Percentiles rank a stretch among this genome's conserved stretches.
Evolutionary conservation across 495 filamentous ascomycete species (phyloP).

Genomic region (Aspergillus steynii): DNA sequence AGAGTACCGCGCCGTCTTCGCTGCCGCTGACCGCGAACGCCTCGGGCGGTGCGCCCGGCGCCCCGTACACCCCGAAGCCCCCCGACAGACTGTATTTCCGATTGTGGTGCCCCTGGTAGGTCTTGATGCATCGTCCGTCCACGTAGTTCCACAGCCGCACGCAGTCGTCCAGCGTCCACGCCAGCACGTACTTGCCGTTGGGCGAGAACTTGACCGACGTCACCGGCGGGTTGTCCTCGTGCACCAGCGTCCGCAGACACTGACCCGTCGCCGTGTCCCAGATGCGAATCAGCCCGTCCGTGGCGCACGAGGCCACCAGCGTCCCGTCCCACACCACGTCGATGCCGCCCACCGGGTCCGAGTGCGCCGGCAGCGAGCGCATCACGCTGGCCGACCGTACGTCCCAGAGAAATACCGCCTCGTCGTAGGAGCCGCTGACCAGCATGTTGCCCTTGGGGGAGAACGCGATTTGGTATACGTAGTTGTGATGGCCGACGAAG

Average conservation of each 20-base stretch:
- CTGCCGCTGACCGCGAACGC: slow-evolving; percentile 79
- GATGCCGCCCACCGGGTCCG: slow-evolving; percentile 89
- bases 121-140: slow-evolving; percentile 85
- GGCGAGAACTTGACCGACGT: slow-evolving; percentile 90
- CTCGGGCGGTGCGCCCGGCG: slow-evolving; percentile 36
- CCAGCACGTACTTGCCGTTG: slow-evolving; percentile 88
- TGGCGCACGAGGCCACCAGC: slow-evolving; percentile 81
- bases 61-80: slow-evolving; percentile 69
- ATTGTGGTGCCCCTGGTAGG: slow-evolving; percentile 92
- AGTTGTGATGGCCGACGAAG: slow-evolving; percentile 88
- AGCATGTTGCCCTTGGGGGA: slow-evolving; percentile 96
- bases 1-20: slow-evolving; percentile 79
- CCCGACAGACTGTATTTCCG: slow-evolving; percentile 79
- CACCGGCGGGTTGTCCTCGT: slow-evolving; percentile 93
- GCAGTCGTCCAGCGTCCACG: slow-evolving; percentile 87
- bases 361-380: slow-evolving; percentile 90
- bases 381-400: slow-evolving; percentile 80
- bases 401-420: slow-evolving; percentile 97
- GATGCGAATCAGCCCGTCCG: slow-evolving; percentile 86
- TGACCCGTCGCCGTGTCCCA: slow-evolving; percentile 97
- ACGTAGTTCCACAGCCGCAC: slow-evolving; percentile 95
- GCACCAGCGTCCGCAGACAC: slow-evolving; percentile 89
- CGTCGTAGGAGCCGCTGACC: slow-evolving; percentile 91
- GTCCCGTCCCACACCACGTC: slow-evolving; percentile 93
- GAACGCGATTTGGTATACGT: slow-evolving; percentile 90